A percentile compares a stretch with the other conserved stretches of the same genome.
Conservation (phyloP, 208 protist species). For the Leishmania martiniquensis region DNA sequence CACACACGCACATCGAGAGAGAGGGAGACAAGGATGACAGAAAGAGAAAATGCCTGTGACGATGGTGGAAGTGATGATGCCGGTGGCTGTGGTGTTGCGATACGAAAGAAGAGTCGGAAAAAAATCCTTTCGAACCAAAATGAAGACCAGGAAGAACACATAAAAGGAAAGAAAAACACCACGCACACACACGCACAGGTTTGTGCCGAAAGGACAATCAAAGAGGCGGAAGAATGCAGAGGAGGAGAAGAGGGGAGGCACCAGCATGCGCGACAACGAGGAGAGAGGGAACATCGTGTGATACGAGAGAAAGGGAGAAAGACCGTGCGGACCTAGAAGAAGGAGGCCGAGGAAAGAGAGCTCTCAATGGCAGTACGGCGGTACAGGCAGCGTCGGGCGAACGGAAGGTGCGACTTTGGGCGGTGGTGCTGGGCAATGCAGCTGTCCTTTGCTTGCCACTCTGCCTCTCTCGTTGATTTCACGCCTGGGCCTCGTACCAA, state of each 20-base stretch:
- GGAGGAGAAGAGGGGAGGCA: neutral
- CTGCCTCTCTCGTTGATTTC: neutral
- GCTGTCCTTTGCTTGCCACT: neutral
- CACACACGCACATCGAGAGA: neutral
- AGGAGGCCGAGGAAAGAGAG: neutral
- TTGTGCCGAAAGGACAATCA: neutral
- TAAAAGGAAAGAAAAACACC: constrained; percentile 7
- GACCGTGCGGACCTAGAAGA: neutral
- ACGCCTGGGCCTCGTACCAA: neutral
- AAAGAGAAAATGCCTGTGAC: neutral
- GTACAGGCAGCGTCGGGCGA: neutral
- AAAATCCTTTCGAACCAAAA: neutral
- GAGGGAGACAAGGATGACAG: neutral
- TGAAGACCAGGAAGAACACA: constrained; percentile 1
- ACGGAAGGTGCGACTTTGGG: neutral
- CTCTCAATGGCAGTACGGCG: neutral
- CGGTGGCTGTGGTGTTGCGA: constrained; percentile 1
- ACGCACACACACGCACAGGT: neutral
- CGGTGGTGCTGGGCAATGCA: neutral
- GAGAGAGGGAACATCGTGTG: neutral
- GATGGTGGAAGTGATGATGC: neutral
- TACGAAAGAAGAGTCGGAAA: neutral
- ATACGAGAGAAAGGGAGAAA: neutral
- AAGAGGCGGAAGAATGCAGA: neutral
- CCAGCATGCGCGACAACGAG: neutral